A percentile compares a stretch with the other conserved stretches of the same genome.
phyloP scores from a whole-genome alignment of 2,329 filamentous ascomycete species.

The Keithomyces neogunnii region DNA sequence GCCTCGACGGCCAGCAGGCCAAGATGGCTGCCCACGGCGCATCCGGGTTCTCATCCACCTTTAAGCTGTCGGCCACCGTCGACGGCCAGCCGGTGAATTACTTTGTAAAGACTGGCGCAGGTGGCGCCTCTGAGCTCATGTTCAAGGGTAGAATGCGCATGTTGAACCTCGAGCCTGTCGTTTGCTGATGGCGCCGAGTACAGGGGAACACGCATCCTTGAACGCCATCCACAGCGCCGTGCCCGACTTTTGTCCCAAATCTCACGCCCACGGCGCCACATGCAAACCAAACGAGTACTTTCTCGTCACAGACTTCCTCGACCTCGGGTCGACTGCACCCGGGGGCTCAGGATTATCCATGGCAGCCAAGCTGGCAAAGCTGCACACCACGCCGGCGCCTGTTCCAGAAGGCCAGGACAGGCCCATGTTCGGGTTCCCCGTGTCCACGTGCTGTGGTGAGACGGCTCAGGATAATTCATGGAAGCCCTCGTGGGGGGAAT shows the following conservation, averaged over 20 bases:
- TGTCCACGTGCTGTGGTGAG: constrained; percentile 77
- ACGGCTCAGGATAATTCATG: constrained; percentile 75
- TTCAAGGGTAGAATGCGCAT: constrained; percentile 46
- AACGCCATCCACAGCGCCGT: constrained; percentile 69
- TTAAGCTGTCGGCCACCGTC: constrained; percentile 39
- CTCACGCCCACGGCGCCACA: constrained; percentile 62
- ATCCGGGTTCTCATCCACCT: constrained; percentile 61
- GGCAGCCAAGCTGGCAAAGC: constrained; percentile 65
- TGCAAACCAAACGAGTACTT: constrained; percentile 43
- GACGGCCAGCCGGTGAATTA: constrained; percentile 46
- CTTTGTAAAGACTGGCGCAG: constrained; percentile 65
- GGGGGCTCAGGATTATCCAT: constrained; percentile 47
- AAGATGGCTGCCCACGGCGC: constrained; percentile 53
- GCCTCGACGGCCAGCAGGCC: constrained; percentile 45
- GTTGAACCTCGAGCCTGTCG: background rate
- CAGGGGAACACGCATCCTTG: constrained; percentile 75
- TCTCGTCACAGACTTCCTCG: constrained; percentile 72
- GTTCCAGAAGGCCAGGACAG: constrained; percentile 46
- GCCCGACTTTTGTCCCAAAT: constrained; percentile 66
- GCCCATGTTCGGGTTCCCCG: constrained; percentile 75
- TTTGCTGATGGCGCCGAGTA: background rate
- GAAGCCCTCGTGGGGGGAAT: constrained; percentile 69
- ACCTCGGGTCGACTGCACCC: constrained; percentile 41
- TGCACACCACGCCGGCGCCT: constrained; percentile 71
- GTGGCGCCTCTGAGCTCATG: constrained; percentile 55